Conservation (phyloP, 768 basidiomycete genomes). For the Lyophyllum semitale region DNA sequence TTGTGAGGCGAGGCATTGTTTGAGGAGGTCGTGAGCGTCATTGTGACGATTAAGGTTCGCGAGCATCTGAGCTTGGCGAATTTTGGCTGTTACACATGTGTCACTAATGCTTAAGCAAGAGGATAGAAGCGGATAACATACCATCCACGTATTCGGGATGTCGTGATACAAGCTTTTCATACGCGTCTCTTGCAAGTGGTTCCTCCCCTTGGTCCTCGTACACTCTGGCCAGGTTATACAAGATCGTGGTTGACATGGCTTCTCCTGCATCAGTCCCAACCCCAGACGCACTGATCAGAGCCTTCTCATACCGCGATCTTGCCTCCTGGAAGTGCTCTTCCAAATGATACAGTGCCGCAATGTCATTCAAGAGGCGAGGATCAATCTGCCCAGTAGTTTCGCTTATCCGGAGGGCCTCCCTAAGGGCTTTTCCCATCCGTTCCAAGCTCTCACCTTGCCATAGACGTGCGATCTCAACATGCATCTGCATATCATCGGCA, state of each 20-base stretch:
- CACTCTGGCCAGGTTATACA: conserved; percentile 90
- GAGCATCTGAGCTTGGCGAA: conserved; percentile 85
- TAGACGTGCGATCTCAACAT: conserved; percentile 85
- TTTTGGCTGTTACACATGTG: conserved; percentile 67
- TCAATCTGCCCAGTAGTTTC: conserved; percentile 52
- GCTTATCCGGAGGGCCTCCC: conserved; percentile 70
- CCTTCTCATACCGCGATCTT: conserved; percentile 67
- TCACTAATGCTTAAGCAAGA: background rate
- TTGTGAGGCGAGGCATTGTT: conserved; percentile 84
- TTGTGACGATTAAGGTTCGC: conserved; percentile 67
- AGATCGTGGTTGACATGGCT: conserved; percentile 74
- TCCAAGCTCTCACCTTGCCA: conserved; percentile 85
- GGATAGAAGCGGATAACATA: conserved; percentile 37
- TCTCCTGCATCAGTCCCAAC: conserved; percentile 55
- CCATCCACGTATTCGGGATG: conserved; percentile 98
- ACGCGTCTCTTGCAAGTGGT: conserved; percentile 78
- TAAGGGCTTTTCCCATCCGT: conserved; percentile 70
- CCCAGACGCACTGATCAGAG: conserved; percentile 58
- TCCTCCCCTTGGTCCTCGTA: conserved; percentile 85
- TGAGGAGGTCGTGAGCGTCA: conserved; percentile 86
- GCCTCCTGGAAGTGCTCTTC: conserved; percentile 63
- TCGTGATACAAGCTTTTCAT: conserved; percentile 80
- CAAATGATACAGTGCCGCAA: conserved; percentile 74
- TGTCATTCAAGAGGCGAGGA: conserved; percentile 77
- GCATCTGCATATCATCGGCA: conserved; percentile 82